Percentiles rank a stretch among this genome's conserved stretches.
Evolutionary conservation across 2,329 filamentous ascomycete genomes (phyloP).

Genomic region (Escovopsis sp.): DNA sequence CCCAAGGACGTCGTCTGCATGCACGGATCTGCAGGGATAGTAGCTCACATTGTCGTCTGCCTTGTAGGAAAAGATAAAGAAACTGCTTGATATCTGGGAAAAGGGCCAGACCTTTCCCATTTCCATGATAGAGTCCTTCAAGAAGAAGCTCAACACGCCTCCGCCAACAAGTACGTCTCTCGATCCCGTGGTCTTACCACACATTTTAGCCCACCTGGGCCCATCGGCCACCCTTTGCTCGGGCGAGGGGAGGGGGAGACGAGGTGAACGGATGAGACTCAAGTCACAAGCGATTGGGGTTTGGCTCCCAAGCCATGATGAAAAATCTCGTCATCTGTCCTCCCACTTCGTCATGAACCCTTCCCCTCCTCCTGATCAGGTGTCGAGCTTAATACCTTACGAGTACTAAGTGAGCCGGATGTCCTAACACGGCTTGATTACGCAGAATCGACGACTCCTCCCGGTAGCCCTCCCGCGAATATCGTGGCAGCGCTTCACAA

Average conservation of each 20-base stretch:
- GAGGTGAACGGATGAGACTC: too few relatives aligned
- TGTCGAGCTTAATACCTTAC: neutral
- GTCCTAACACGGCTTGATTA: slow-evolving; percentile 24
- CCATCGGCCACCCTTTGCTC: too few relatives aligned
- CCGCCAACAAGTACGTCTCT: slow-evolving; percentile 47
- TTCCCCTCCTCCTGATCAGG: neutral
- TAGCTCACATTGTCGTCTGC: slow-evolving; percentile 25
- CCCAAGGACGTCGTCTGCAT: slow-evolving; percentile 3
- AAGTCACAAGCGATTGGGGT: neutral
- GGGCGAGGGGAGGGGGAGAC: too few relatives aligned
- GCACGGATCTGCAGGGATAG: slow-evolving; percentile 11
- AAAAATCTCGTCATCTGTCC: neutral
- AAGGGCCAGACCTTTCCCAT: slow-evolving; percentile 82
- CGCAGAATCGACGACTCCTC: slow-evolving; percentile 60
- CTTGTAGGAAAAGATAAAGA: slow-evolving; percentile 80
- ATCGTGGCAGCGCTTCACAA: slow-evolving; percentile 25
- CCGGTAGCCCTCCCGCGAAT: slow-evolving; percentile 41
- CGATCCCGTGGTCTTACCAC: too few relatives aligned
- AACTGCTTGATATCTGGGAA: slow-evolving; percentile 96
- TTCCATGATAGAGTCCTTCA: slow-evolving; percentile 67
- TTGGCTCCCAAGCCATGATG: too few relatives aligned
- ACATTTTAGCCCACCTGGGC: too few relatives aligned
- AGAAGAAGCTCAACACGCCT: slow-evolving; percentile 57
- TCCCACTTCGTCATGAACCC: slow-evolving; percentile 1
- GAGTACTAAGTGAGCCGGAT: neutral